phyloP scores from a whole-genome alignment of 2,329 filamentous ascomycete genomes.

The Alternaria dauci region DNA sequence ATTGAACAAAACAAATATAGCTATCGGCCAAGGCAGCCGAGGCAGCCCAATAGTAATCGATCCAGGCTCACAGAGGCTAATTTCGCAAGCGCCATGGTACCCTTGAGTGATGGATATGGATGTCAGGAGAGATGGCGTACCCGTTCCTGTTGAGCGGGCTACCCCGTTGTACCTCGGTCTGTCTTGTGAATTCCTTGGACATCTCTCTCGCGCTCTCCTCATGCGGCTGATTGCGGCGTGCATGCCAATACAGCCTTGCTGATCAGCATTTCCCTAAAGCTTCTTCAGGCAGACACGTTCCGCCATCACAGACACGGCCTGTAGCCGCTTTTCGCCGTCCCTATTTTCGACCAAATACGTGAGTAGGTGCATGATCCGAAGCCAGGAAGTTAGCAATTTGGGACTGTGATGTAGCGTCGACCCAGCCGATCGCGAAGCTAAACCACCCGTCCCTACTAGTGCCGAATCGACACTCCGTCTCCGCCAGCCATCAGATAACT shows the following conservation, averaged over 20 bases:
- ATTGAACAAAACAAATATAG: not conserved
- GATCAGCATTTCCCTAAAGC: slow-evolving; percentile 5
- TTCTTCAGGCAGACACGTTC: slow-evolving; percentile 1
- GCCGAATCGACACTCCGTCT: slow-evolving; percentile 1
- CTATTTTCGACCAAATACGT: not conserved
- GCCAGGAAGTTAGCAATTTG: not conserved
- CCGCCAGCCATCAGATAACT: slow-evolving; percentile 1
- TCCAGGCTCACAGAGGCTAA: not conserved
- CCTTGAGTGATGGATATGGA: not conserved
- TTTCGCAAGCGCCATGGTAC: not conserved
- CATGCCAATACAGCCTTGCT: not conserved
- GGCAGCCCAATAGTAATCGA: not conserved
- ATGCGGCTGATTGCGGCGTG: not conserved
- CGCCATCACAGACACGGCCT: not conserved
- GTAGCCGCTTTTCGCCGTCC: slow-evolving; percentile 10
- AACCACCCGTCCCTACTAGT: not conserved
- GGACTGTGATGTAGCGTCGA: not conserved
- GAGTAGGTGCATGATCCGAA: not conserved
- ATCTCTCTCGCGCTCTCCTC: not conserved
- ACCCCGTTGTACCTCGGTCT: not conserved
- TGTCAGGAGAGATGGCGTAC: not conserved
- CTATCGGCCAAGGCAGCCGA: not conserved
- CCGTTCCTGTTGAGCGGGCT: not conserved
- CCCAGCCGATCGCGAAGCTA: slow-evolving; percentile 4
- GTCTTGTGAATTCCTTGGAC: not conserved